Evolutionary conservation across 1,284 basidiomycete species (phyloP).

Genomic region (Peniophora sp.): DNA sequence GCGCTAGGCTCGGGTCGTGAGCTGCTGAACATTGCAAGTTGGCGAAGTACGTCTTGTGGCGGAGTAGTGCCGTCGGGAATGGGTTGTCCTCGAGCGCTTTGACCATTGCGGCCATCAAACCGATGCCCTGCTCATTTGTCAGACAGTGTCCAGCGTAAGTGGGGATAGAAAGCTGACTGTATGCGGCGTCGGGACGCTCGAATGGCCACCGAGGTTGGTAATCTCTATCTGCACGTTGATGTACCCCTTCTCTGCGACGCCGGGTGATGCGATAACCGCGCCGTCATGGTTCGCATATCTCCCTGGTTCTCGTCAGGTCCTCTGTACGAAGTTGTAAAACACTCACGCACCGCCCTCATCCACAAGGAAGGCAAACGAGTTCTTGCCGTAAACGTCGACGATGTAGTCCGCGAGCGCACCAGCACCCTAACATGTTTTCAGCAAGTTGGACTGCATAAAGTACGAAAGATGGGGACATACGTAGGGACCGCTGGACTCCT

Average conservation of each 20-base stretch:
- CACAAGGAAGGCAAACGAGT: constrained; percentile 55
- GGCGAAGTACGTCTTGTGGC: constrained; percentile 16
- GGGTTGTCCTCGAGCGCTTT: constrained; percentile 28
- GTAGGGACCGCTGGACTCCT: constrained; percentile 55
- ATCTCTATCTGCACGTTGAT: background rate
- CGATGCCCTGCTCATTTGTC: constrained; percentile 22
- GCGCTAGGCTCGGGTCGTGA: constrained; percentile 25
- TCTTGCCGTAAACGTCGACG: constrained; percentile 44
- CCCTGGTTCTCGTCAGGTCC: background rate
- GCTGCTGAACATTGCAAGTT: constrained; percentile 19
- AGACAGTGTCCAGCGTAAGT: background rate
- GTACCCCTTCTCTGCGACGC: constrained; percentile 4
- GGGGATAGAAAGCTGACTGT: background rate
- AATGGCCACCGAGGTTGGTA: background rate
- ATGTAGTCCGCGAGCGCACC: constrained; percentile 13
- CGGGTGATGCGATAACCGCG: constrained; percentile 1
- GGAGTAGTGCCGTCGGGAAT: constrained; percentile 15
- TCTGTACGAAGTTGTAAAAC: background rate
- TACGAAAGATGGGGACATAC: constrained; percentile 23
- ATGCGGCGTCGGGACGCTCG: background rate
- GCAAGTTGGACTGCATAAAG: background rate
- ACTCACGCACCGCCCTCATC: constrained; percentile 42
- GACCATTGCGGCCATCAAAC: constrained; percentile 28
- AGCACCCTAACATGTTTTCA: background rate
- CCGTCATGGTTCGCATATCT: background rate